These are phyloP conservation scores for Fusarium domesticum DNA, from an alignment of 2,329 filamentous ascomycete genomes.

Conservation along the genomic window DNA sequence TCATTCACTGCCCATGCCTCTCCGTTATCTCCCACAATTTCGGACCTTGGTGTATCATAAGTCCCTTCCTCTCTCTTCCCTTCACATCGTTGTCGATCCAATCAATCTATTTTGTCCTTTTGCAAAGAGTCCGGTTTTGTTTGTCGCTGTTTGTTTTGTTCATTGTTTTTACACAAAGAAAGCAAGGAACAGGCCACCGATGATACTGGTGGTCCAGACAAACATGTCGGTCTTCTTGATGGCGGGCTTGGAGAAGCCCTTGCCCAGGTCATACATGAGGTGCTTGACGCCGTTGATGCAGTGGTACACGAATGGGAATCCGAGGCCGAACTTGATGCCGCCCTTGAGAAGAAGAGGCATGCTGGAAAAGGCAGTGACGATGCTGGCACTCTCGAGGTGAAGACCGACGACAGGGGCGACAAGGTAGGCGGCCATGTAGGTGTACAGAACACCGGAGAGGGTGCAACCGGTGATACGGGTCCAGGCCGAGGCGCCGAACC, in stretches of 20 bases:
- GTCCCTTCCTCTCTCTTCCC: background rate
- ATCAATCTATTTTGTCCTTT: background rate
- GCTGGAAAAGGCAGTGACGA: slow-evolving; percentile 59
- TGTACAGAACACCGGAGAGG: slow-evolving; percentile 72
- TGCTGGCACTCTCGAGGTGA: slow-evolving; percentile 57
- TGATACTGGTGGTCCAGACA: slow-evolving; percentile 47
- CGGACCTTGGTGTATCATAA: background rate
- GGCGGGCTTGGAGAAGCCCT: slow-evolving; percentile 48
- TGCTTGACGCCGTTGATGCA: slow-evolving; percentile 55
- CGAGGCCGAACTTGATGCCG: slow-evolving; percentile 51
- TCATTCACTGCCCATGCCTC: slow-evolving; percentile 1
- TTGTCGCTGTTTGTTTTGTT: slow-evolving; percentile 1
- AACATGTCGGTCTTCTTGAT: slow-evolving; percentile 47
- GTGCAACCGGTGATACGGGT: slow-evolving; percentile 80
- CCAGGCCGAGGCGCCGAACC: slow-evolving; percentile 67
- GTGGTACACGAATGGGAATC: slow-evolving; percentile 61
- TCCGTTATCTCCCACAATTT: background rate
- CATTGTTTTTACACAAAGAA: slow-evolving; percentile 45
- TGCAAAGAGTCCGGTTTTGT: background rate
- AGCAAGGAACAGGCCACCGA: slow-evolving; percentile 44
- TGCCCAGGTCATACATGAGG: slow-evolving; percentile 50
- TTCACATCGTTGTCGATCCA: background rate
- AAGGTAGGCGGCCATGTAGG: slow-evolving; percentile 78
- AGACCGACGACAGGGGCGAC: slow-evolving; percentile 68
- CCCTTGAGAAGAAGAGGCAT: slow-evolving; percentile 60